Conservation (phyloP, 129 eudicot genomes). For the Lonicera japonica region DNA sequence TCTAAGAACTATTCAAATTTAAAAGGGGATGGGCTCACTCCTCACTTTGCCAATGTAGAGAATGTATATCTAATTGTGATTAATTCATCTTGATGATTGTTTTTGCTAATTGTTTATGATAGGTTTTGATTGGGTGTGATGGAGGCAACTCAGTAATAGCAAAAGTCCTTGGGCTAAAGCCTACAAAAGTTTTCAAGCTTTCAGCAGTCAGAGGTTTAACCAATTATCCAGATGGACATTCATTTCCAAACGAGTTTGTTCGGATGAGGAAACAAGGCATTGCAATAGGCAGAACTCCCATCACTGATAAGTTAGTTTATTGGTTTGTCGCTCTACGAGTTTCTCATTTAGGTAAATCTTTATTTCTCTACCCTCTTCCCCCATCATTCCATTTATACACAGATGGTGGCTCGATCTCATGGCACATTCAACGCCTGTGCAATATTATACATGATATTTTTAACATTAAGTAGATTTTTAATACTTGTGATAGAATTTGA, state of each 20-base stretch:
- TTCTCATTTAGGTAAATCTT: conserved; percentile 12
- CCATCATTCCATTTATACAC: too few relatives aligned
- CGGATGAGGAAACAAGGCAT: conserved; percentile 24
- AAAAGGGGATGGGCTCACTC: too few relatives aligned
- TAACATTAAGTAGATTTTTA: neutral
- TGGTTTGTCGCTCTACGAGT: conserved; percentile 38
- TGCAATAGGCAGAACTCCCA: conserved; percentile 42
- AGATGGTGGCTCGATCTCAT: neutral
- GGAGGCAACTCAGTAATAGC: conserved; percentile 48
- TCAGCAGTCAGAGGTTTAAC: conserved; percentile 46
- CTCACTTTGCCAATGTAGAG: neutral
- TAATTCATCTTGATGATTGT: neutral
- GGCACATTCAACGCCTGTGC: neutral
- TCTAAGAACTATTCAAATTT: neutral
- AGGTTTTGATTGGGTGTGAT: conserved; percentile 67
- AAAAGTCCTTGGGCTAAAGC: conserved; percentile 38
- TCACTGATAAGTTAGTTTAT: conserved; percentile 37
- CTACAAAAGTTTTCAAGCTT: conserved; percentile 25
- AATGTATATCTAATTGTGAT: neutral
- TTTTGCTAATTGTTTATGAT: neutral
- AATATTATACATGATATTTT: too few relatives aligned
- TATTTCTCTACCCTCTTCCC: neutral
- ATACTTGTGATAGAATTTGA: too few relatives aligned
- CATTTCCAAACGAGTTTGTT: conserved; percentile 28
- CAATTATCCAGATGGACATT: conserved; percentile 51